Evolutionary conservation across 129 eudicot species (phyloP).

Genomic region (Glebionis coronaria): DNA sequence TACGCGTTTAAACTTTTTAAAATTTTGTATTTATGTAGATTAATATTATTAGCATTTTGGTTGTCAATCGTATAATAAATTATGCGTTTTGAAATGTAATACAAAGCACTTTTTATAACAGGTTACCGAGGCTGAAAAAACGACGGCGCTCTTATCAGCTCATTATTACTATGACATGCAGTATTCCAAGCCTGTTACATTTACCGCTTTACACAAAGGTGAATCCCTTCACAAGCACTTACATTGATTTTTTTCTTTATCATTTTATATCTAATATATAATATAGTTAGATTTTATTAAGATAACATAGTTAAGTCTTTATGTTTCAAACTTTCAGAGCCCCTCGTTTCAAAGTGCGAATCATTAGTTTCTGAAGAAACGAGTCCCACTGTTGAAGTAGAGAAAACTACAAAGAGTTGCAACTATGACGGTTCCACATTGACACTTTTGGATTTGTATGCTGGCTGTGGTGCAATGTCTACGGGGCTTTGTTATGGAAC

Average conservation of each 20-base stretch:
- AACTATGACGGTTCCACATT: conserved; percentile 13
- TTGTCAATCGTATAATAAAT: neutral
- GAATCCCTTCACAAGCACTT: neutral
- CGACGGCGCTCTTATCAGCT: conserved; percentile 17
- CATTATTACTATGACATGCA: conserved; percentile 53
- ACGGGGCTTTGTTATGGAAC: conserved; percentile 56
- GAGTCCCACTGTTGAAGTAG: conserved; percentile 22
- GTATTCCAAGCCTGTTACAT: conserved; percentile 45
- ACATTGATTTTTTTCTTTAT: neutral
- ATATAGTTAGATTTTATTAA: neutral
- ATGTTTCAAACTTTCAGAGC: conserved; percentile 24
- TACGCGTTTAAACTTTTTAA: conserved; percentile 8
- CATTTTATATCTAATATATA: neutral
- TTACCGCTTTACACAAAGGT: conserved; percentile 43
- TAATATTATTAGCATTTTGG: neutral
- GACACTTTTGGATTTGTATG: conserved; percentile 46
- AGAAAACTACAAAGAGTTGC: neutral
- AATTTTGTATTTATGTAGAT: neutral
- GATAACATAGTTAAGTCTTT: no score
- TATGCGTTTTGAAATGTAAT: no score
- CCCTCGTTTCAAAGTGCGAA: conserved; percentile 10
- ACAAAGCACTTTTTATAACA: conserved; percentile 25
- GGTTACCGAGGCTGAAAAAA: conserved; percentile 35
- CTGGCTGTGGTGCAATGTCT: conserved; percentile 74
- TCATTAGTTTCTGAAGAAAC: conserved; percentile 33